These are phyloP conservation scores for Colletotrichum truncatum DNA, from an alignment of 2,329 filamentous ascomycete species.

Conservation along the genomic window DNA sequence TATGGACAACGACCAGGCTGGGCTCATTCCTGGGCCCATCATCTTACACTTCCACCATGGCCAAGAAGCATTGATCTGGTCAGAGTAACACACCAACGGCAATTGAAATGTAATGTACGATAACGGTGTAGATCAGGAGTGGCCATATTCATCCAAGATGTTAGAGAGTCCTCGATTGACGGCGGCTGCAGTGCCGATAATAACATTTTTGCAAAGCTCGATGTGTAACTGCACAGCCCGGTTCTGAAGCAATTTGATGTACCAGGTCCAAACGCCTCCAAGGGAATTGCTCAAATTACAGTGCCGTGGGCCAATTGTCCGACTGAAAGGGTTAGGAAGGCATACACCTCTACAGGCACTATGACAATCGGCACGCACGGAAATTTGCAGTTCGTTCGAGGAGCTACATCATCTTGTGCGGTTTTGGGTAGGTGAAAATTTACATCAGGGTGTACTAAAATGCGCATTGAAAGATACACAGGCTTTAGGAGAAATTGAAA, in stretches of 20 bases:
- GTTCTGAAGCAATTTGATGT: background rate
- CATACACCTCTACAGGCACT: too few relatives aligned
- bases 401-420: background rate
- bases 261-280: background rate
- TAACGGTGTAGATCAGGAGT: too few relatives aligned
- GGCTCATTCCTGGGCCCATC: too few relatives aligned
- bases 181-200: too few relatives aligned
- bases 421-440: too few relatives aligned
- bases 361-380: slow-evolving; percentile 3
- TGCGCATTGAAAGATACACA: background rate
- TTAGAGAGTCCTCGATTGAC: background rate
- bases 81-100: too few relatives aligned
- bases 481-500: background rate
- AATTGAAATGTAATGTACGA: too few relatives aligned
- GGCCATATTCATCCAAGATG: too few relatives aligned
- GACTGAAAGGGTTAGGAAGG: too few relatives aligned
- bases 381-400: background rate
- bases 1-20: too few relatives aligned
- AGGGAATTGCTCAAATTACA: background rate
- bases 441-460: background rate
- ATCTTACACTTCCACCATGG: too few relatives aligned
- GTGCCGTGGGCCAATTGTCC: background rate
- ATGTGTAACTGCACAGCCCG: slow-evolving; percentile 10
- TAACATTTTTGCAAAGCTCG: slow-evolving; percentile 2
- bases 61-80: too few relatives aligned